Conservation (phyloP, 1,284 basidiomycete species). For the Ceratobasidium sp. region DNA sequence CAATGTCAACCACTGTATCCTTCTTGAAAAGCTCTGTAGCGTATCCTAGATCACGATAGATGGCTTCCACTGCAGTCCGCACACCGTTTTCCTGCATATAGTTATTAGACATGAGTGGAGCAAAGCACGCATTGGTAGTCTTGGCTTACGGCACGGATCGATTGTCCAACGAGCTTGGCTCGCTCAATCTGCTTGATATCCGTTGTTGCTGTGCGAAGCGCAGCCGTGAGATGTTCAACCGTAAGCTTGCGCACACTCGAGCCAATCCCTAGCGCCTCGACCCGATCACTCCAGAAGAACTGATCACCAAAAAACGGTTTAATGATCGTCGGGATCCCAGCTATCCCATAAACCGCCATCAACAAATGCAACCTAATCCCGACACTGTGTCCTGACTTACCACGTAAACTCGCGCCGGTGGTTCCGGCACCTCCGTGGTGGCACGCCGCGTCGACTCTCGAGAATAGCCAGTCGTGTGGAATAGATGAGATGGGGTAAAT, state of each 20-base stretch:
- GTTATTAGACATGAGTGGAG: conserved; percentile 1
- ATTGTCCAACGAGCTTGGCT: conserved; percentile 83
- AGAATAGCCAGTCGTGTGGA: conserved; percentile 98
- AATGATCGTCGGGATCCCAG: conserved; percentile 94
- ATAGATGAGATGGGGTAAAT: conserved; percentile 88
- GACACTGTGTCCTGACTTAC: conserved; percentile 58
- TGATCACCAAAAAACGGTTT: conserved; percentile 98
- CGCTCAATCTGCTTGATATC: conserved; percentile 88
- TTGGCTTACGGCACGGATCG: conserved; percentile 75
- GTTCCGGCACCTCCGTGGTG: conserved; percentile 98
- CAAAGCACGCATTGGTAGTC: conserved; percentile 15
- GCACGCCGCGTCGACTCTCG: conserved; percentile 91
- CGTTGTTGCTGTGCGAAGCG: conserved; percentile 82
- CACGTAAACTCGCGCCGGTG: conserved; percentile 90
- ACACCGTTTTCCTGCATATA: conserved; percentile 84
- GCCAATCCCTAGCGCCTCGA: conserved; percentile 92
- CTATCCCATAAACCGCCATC: conserved; percentile 56
- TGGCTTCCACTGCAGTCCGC: conserved; percentile 85
- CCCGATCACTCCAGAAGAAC: conserved; percentile 95
- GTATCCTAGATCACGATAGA: conserved; percentile 93
- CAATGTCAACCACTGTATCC: conserved; percentile 1
- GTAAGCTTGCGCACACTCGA: conserved; percentile 86
- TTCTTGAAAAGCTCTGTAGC: conserved; percentile 55
- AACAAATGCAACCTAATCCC: conserved; percentile 42
- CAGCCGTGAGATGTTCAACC: conserved; percentile 77